phyloP scores from a whole-genome alignment of 2,329 filamentous ascomycete species.

The Paradendryphiella salina region DNA sequence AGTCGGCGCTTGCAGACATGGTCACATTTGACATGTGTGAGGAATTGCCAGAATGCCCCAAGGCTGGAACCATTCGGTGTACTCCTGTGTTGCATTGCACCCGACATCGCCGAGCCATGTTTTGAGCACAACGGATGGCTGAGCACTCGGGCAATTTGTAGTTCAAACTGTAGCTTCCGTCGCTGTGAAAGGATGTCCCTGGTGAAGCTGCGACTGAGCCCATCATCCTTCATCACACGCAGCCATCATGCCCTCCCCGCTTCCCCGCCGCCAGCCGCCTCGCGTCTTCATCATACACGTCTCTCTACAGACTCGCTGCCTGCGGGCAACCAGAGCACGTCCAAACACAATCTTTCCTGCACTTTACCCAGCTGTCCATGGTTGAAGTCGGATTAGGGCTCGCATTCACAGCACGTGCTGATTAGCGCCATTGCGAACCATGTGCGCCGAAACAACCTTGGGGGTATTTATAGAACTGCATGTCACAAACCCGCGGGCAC shows the following conservation, averaged over 20 bases:
- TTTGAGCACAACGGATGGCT: constrained; percentile 17
- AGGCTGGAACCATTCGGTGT: constrained; percentile 5
- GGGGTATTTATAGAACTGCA: constrained; percentile 25
- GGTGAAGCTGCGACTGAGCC: constrained; percentile 2
- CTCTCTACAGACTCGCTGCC: constrained; percentile 1
- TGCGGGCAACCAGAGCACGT: neutral
- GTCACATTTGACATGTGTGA: too few relatives aligned
- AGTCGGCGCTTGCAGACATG: constrained; percentile 10
- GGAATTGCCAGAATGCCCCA: neutral
- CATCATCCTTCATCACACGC: neutral
- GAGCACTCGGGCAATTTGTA: constrained; percentile 7
- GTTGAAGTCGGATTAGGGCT: constrained; percentile 27
- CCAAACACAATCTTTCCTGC: constrained; percentile 2
- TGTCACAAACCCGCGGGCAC: constrained; percentile 13
- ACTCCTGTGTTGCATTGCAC: constrained; percentile 17
- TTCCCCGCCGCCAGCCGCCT: constrained; percentile 3
- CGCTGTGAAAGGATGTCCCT: constrained; percentile 3
- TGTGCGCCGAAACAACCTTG: constrained; percentile 15
- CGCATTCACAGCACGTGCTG: constrained; percentile 8
- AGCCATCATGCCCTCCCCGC: constrained; percentile 3
- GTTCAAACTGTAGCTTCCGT: constrained; percentile 4
- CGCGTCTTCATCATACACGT: neutral
- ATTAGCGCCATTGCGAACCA: constrained; percentile 18
- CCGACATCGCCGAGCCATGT: constrained; percentile 18
- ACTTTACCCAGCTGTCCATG: constrained; percentile 4